Conservation (phyloP, 163 green algal species). For the Trebouxiophyceae sp. region DNA sequence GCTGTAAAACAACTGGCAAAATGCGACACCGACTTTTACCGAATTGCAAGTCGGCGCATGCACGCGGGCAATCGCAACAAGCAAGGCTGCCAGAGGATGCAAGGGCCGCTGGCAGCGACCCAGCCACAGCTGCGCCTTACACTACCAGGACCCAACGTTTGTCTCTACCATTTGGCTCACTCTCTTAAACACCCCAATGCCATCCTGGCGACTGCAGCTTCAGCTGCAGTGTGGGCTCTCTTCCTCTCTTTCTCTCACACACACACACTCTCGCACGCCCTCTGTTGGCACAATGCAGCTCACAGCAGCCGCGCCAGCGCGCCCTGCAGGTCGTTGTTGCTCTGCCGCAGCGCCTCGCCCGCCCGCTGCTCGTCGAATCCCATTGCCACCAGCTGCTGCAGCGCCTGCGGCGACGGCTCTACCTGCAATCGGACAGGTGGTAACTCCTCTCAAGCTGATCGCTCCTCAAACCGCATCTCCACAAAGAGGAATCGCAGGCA, state of each 20-base stretch:
- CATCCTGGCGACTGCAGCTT: neutral
- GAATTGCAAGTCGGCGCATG: no score
- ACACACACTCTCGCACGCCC: no score
- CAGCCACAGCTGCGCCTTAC: no score
- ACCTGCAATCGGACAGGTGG: neutral
- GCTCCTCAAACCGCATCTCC: neutral
- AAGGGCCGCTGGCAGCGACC: no score
- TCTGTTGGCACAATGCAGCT: no score
- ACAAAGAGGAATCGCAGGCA: neutral
- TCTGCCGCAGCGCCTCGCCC: slow-evolving; percentile 29
- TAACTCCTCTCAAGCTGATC: neutral
- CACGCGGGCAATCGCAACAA: no score
- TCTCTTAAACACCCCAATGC: neutral
- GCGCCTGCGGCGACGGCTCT: slow-evolving; percentile 28
- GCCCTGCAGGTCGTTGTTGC: slow-evolving; percentile 47
- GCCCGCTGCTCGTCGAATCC: slow-evolving; percentile 42
- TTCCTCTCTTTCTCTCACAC: neutral
- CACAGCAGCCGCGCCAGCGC: slow-evolving; percentile 43
- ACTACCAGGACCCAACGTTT: no score
- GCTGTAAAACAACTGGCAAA: no score
- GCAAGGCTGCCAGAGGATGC: no score
- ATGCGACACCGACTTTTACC: no score
- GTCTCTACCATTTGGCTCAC: neutral
- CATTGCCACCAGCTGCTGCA: slow-evolving; percentile 56
- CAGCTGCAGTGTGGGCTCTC: neutral